Evolutionary conservation across 2,329 filamentous ascomycete species (phyloP).

Genomic region (Rhexocercosporidium sp.): DNA sequence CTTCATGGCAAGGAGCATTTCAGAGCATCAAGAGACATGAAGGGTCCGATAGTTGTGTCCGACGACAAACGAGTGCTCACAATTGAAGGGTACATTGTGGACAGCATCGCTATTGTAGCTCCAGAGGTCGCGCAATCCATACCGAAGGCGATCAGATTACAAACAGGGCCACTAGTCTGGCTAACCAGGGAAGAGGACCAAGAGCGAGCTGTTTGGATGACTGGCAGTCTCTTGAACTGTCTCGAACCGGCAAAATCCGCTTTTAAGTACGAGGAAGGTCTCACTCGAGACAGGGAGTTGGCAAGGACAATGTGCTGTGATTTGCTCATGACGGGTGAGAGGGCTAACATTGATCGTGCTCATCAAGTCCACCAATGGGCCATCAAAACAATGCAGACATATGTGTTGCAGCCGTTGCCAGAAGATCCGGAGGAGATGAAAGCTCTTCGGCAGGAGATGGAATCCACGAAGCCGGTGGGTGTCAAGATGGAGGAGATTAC

Average conservation of each 20-base stretch:
- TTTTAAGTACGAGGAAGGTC: neutral
- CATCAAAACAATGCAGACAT: neutral
- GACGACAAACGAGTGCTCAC: neutral
- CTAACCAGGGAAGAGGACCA: neutral
- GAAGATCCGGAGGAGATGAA: constrained; percentile 1
- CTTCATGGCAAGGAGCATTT: constrained; percentile 4
- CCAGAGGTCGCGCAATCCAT: neutral
- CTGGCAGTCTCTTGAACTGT: neutral
- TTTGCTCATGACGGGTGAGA: constrained; percentile 11
- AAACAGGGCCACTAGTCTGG: constrained; percentile 1
- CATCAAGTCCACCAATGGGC: neutral
- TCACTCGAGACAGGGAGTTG: neutral
- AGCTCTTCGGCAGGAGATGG: constrained; percentile 1
- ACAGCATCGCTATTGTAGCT: neutral
- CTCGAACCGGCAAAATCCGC: neutral
- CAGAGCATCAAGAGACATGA: neutral
- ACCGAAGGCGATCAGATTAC: neutral
- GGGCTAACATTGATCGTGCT: neutral
- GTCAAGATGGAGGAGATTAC: constrained; percentile 3
- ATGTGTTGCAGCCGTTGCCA: neutral
- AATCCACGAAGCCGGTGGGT: neutral
- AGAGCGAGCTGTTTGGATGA: neutral
- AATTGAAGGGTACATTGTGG: neutral
- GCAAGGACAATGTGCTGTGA: constrained; percentile 7
- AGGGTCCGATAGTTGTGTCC: neutral